Conservation (phyloP, 805 yeast species). For the Candida ficus region DNA sequence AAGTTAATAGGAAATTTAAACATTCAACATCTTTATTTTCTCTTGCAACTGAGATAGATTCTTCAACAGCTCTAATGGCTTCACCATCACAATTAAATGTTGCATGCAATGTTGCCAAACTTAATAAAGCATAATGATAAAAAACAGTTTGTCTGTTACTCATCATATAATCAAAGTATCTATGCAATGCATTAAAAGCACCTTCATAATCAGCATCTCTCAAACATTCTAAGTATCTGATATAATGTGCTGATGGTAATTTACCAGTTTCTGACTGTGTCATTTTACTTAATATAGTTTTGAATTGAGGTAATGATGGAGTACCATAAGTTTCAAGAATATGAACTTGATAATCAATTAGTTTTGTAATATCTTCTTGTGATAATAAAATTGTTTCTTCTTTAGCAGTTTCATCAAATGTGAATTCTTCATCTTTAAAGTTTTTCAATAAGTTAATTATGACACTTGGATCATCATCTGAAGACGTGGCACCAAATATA, state of each 20-base stretch:
- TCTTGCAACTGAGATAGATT: slow-evolving; percentile 82
- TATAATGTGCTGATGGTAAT: slow-evolving; percentile 46
- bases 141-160: slow-evolving; percentile 56
- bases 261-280: slow-evolving; percentile 39
- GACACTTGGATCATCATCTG: slow-evolving; percentile 18
- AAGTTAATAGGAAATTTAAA: slow-evolving; percentile 26
- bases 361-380: slow-evolving; percentile 43
- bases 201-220: slow-evolving; percentile 53
- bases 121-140: slow-evolving; percentile 73
- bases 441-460: slow-evolving; percentile 13
- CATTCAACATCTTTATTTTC: slow-evolving; percentile 65
- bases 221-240: slow-evolving; percentile 56
- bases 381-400: slow-evolving; percentile 35
- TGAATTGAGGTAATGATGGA: slow-evolving; percentile 40
- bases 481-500: slow-evolving; percentile 16
- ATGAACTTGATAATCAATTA: slow-evolving; percentile 49
- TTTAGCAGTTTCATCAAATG: slow-evolving; percentile 2
- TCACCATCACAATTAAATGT: slow-evolving; percentile 52
- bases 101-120: slow-evolving; percentile 67
- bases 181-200: slow-evolving; percentile 48
- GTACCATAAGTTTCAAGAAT: slow-evolving; percentile 48
- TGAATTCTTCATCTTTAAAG: slow-evolving; percentile 2
- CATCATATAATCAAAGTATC: slow-evolving; percentile 74
- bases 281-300: slow-evolving; percentile 38
- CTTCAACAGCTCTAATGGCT: slow-evolving; percentile 77